Evolutionary conservation across 2,329 filamentous ascomycete species (phyloP).

Genomic region (Talaromyces sp.): DNA sequence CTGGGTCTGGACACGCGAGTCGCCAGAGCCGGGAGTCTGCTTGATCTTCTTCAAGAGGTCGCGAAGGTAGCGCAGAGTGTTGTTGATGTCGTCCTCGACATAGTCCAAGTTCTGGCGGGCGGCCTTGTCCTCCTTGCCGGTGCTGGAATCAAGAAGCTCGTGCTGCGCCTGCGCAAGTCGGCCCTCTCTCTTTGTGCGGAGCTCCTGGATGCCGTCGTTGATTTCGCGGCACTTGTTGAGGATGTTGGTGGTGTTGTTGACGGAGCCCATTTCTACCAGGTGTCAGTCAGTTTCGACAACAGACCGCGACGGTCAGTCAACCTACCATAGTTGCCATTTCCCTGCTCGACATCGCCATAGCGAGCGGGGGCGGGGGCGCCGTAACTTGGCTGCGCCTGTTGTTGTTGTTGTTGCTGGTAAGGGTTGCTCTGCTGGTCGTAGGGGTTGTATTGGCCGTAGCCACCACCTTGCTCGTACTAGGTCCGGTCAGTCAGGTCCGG

Average conservation of each 20-base stretch:
- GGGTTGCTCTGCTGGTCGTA: constrained; percentile 37
- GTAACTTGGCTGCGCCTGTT: constrained; percentile 14
- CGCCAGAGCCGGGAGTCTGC: constrained; percentile 67
- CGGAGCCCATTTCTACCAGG: constrained; percentile 38
- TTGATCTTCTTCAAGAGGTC: constrained; percentile 78
- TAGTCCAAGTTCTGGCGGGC: constrained; percentile 65
- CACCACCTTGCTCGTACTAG: constrained; percentile 27
- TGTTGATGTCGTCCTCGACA: constrained; percentile 74
- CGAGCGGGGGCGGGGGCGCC: constrained; percentile 2
- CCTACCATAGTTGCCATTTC: constrained; percentile 31
- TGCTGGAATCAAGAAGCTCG: constrained; percentile 69
- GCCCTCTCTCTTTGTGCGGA: constrained; percentile 55
- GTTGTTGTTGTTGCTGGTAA: constrained; percentile 20
- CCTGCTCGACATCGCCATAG: constrained; percentile 26
- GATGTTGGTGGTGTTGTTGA: constrained; percentile 55
- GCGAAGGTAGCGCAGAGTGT: constrained; percentile 70
- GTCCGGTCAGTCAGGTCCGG: not conserved
- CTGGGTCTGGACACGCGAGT: constrained; percentile 69
- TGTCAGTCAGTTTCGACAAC: not conserved
- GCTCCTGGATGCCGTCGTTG: constrained; percentile 66
- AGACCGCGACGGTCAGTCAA: constrained; percentile 1
- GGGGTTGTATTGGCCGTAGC: constrained; percentile 53
- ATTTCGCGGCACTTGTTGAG: constrained; percentile 81
- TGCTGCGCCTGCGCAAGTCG: constrained; percentile 57
- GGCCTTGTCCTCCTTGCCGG: constrained; percentile 58